Conservation (phyloP, 2,329 filamentous ascomycete genomes). For the Aspergillus sp. region DNA sequence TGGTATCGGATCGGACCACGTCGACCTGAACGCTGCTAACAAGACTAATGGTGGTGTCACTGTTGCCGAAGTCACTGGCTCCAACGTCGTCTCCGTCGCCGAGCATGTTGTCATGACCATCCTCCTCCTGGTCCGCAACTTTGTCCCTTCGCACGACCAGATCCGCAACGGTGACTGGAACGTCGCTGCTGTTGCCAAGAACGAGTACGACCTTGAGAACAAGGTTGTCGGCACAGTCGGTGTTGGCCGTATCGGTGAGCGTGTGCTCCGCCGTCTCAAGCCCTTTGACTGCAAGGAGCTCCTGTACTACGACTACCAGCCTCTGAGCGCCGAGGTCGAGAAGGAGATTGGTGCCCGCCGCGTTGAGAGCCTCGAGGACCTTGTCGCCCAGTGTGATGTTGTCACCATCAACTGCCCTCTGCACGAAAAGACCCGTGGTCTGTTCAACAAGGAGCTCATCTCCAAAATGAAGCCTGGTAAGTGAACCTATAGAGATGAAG, state of each 20-base stretch:
- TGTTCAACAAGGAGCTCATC: constrained; percentile 99
- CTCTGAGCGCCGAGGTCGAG: constrained; percentile 81
- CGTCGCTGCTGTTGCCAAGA: constrained; percentile 94
- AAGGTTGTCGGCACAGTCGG: constrained; percentile 98
- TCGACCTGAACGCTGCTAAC: constrained; percentile 96
- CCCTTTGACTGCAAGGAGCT: constrained; percentile 99
- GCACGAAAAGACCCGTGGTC: constrained; percentile 93
- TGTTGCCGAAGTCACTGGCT: constrained; percentile 96
- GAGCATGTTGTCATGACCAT: constrained; percentile 99
- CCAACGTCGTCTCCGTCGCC: constrained; percentile 97
- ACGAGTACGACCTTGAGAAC: constrained; percentile 95
- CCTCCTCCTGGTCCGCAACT: constrained; percentile 94
- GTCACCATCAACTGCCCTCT: constrained; percentile 99
- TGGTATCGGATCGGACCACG: constrained; percentile 97
- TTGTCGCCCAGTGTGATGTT: constrained; percentile 91
- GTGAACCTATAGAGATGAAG: constrained; percentile 25
- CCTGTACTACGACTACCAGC: constrained; percentile 99
- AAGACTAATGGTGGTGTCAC: constrained; percentile 97
- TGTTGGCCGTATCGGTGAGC: constrained; percentile 96
- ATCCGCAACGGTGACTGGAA: constrained; percentile 90
- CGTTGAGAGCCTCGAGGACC: constrained; percentile 87
- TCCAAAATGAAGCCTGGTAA: constrained; percentile 97
- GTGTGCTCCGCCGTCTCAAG: constrained; percentile 93
- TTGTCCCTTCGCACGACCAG: constrained; percentile 95
- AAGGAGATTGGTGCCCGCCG: constrained; percentile 94